Base-by-base conservation (phyloP, 495 filamentous ascomycete genomes). In the Immersiella caudata region DNA sequence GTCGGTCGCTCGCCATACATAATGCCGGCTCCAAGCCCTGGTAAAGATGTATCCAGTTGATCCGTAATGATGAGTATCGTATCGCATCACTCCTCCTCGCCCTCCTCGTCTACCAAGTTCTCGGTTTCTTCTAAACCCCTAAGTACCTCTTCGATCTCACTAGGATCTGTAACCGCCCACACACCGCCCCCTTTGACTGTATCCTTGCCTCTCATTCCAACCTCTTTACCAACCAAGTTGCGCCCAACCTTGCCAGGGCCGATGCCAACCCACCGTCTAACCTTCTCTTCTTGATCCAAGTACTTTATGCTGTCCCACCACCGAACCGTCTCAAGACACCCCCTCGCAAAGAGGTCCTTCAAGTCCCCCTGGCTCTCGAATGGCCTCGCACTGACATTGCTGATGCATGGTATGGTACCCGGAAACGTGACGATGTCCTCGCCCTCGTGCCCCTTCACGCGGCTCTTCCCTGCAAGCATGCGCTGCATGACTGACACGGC, bases 221-320 rank as follows among this genome's bases (percentile, higher is more conserved):
- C 94, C 76, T 97, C 95, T 77, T 97, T 97, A 0, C 94, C 93
- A 6, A 99, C 95, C 24, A 99, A 78, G 75, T 97, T 97, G 62
- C 93, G 85, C 2, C 94, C 95, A 6, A 99, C 94, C 73, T 97
- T 97, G 1, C 94, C 95, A 0, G 95, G 95, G 2, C 95, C 95
- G 69, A 99, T 91, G 20, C 94, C 95, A 57, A 99, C 84, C 93
- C 94, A 98, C 54, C 93, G 83, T 70, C 87, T 83, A 8, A 98
- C 92, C 64, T 90, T 91, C 72, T 88, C 81, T 66, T 95, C 91
- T 70, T 95, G 89, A 75, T 98, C 92, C 52, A 99, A 79, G 71
- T 94, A 97, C 68, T 88, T 88, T 56, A 98, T 91, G 68, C 90
- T 93, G 57, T 95, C 92, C 88, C 92, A 95, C 95, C 95, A 99